Evolutionary conservation across 1,284 basidiomycete genomes (phyloP), one percentile per base, ranked within the genome.

Genomic region (Trichosporon sp.): DNA sequence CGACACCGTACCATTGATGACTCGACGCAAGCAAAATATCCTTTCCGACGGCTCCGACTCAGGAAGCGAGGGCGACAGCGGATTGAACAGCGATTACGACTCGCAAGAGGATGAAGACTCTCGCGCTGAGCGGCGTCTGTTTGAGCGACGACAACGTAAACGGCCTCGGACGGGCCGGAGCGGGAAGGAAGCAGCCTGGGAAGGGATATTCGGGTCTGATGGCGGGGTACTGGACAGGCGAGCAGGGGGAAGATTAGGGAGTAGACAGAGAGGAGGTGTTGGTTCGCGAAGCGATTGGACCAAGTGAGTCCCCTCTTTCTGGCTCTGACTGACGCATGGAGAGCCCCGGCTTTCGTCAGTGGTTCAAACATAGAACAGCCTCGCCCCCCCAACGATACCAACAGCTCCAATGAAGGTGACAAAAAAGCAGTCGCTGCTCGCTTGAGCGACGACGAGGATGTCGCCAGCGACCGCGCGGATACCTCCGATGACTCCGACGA

Each of bases 191-290:
- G 89, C 90, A 70, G 91, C 91, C 1, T 87, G 91, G 70, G 94
- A 96, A 78, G 94, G 94, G 2, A 86, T 94, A 0, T 96, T 94
- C 84, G 92, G 87, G 0, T 89, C 91, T 0, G 87, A 90, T 63
- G 90, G 90, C 70, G 90, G 91, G 3, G 12, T 7, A 3, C 1
- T 12, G 1, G n/a, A 6, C 12, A 32, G 16, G 10, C 19, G 56
- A 5, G 8, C 40, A 11, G n/a, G 65, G 11, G 46, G 72, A 10
- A 75, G 77, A 14, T 35, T 77, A 19, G 78, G 76, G 0, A 63
- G 35, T 14, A 35, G 59, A 70, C 71, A 4, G 66, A 63, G 78
- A 73, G 76, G 7, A 66, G 67, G 90, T 87, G 88, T 80, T 63
- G 77, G 77, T 32, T 86, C 91, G 82, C 70, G 88, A 88, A 82